Evolutionary conservation across 2,329 filamentous ascomycete genomes (phyloP).

Genomic region (Fusarium vanettenii): DNA sequence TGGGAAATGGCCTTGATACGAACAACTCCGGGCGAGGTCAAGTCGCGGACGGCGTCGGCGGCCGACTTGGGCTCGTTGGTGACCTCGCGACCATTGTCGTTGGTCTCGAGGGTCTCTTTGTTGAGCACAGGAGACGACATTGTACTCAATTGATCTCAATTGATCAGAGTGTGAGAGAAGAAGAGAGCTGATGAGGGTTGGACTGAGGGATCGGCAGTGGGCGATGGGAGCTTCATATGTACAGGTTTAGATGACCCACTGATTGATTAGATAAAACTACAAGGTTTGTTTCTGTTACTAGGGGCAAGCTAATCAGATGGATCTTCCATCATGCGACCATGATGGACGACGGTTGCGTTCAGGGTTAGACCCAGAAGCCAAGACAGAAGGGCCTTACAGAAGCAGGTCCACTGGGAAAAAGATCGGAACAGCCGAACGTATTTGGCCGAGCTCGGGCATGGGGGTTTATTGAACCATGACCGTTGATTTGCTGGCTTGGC

Average conservation of each 20-base stretch:
- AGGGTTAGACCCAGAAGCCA: background rate
- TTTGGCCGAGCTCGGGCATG: background rate
- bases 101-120: conserved; percentile 12
- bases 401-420: background rate
- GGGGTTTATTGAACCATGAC: background rate
- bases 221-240: background rate
- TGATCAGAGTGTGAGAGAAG: background rate
- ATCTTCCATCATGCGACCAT: conserved; percentile 7
- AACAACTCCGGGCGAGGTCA: conserved; percentile 64
- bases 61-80: conserved; percentile 11
- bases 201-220: background rate
- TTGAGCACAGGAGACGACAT: conserved; percentile 30
- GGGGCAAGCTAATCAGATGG: conserved; percentile 5
- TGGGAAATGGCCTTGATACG: conserved; percentile 68
- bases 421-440: background rate
- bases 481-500: background rate
- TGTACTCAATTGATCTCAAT: background rate
- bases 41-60: conserved; percentile 43
- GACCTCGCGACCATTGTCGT: conserved; percentile 11
- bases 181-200: background rate
- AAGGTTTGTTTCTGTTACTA: background rate
- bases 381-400: background rate
- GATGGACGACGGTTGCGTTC: background rate
- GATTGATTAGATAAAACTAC: conserved; percentile 36
- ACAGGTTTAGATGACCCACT: background rate